These are phyloP conservation scores for Fusarium pininemorale DNA, from an alignment of 2,329 filamentous ascomycete genomes.

Conservation along the genomic window DNA sequence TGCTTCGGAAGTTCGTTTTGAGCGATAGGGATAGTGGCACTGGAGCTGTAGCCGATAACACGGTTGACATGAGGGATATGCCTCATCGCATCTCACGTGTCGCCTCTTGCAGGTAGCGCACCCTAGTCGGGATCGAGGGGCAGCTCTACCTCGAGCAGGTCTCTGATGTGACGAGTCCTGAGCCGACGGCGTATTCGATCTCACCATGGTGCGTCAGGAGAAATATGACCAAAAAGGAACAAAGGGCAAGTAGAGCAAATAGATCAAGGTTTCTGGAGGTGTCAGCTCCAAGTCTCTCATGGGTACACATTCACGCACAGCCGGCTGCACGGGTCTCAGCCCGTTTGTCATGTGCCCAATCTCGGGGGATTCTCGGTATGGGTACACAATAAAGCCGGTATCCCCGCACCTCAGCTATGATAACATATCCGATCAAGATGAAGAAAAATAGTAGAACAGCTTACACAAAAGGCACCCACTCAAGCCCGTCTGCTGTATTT, in stretches of 20 bases:
- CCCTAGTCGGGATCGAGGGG: not conserved
- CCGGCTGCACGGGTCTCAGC: not conserved
- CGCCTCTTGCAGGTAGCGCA: not conserved
- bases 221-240: rapidly evolving
- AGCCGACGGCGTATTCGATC: not conserved
- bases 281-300: not conserved
- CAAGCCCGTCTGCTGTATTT: not conserved
- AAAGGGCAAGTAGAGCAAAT: not conserved
- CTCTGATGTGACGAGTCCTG: not conserved
- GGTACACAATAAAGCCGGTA: not conserved
- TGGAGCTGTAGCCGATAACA: not conserved
- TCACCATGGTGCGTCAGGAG: not conserved
- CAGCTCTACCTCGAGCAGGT: not conserved
- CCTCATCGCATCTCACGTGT: constrained; percentile 1
- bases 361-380: not conserved
- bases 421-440: rapidly evolving
- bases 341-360: not conserved
- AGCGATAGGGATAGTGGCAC: not conserved
- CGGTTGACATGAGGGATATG: not conserved
- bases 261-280: not conserved
- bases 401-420: not conserved
- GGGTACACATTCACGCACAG: rapidly evolving
- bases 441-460: not conserved
- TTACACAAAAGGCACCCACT: not conserved
- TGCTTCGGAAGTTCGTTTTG: rapidly evolving